Evolutionary conservation across 208 protist species (phyloP), one percentile per base, ranked within the genome.

Genomic region (Perkinsela sp.): DNA sequence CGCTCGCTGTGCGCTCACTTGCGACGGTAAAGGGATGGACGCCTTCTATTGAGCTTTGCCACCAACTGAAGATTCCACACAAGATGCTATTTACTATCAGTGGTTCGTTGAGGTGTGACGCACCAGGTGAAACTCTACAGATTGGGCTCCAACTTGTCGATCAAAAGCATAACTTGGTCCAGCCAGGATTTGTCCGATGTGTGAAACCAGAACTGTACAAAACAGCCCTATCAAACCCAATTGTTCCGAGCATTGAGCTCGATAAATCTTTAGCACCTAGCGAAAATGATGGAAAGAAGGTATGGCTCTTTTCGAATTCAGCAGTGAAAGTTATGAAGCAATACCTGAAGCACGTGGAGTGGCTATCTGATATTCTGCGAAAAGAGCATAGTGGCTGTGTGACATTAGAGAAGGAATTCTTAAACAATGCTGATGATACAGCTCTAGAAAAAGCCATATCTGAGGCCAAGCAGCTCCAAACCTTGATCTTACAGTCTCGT

Each of bases 291-390:
- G n/a, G n/a, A n/a, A n/a, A n/a, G n/a, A n/a, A n/a, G n/a, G n/a
- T n/a, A n/a, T 93, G 87, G 87, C 83, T 80, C 73, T 78, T 93
- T 71, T 91, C 87, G 1, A 74, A 73, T 28, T 73, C 76, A 16
- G 84, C 83, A 28, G 70, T 87, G 66, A 68, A 77, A 2, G 67
- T 91, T 30, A 75, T 93, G 30, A 67, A 70, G 22, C 72, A 73
- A 31, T 93, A 89, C 72, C 72, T 83, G 31, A 68, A 73, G 31
- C 57, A 71, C 66, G 90, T 93, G 72, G 67, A 72, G 31, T 83
- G 85, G 28, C 75, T 93, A 16, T 72, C 89, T 31, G 28, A 69
- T 15, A 48, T 48, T 13, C 28, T 70, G 67, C 67, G 29, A 22
- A 31, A 2, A 31, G 29, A 72, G 16, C 13, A n/a, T 57, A 6